These are phyloP conservation scores for Chenopodium quinoa DNA, from an alignment of 148 eudicot species.

Conservation along the genomic window DNA sequence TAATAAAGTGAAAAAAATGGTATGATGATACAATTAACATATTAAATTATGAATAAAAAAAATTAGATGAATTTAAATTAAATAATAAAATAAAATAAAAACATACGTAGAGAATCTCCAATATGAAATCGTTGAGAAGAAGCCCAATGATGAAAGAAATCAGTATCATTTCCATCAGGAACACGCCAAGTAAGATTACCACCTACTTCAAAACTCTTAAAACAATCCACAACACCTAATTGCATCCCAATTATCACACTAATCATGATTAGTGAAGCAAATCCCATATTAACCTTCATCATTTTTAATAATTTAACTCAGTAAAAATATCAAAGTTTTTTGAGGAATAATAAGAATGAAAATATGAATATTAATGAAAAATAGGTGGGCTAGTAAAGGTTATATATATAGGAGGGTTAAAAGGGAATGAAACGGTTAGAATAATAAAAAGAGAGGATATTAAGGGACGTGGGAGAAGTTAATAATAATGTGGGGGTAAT, in stretches of 20 bases:
- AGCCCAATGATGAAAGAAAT: slow-evolving; percentile 55
- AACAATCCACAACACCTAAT: slow-evolving; percentile 14
- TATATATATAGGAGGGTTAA: background rate
- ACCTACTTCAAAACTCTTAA: slow-evolving; percentile 52
- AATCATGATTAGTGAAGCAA: background rate
- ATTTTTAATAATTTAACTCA: background rate
- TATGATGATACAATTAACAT: no score
- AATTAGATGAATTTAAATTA: background rate
- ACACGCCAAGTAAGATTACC: slow-evolving; percentile 50
- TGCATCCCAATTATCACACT: background rate
- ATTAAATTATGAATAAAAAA: no score
- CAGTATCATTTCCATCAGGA: slow-evolving; percentile 42
- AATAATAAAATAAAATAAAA: background rate
- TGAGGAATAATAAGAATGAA: background rate
- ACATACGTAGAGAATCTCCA: slow-evolving; percentile 72
- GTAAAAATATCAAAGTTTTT: background rate
- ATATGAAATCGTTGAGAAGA: slow-evolving; percentile 41
- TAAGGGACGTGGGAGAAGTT: slow-evolving; percentile 29
- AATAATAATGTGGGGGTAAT: background rate
- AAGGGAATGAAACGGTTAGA: slow-evolving; percentile 12
- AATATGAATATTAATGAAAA: background rate
- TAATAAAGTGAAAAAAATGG: no score
- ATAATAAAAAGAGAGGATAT: background rate
- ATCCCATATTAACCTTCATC: slow-evolving; percentile 6
- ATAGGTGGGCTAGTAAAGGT: background rate